These are phyloP conservation scores for Boletus rubescentipes DNA, from an alignment of 768 basidiomycete species.

Conservation along the genomic window DNA sequence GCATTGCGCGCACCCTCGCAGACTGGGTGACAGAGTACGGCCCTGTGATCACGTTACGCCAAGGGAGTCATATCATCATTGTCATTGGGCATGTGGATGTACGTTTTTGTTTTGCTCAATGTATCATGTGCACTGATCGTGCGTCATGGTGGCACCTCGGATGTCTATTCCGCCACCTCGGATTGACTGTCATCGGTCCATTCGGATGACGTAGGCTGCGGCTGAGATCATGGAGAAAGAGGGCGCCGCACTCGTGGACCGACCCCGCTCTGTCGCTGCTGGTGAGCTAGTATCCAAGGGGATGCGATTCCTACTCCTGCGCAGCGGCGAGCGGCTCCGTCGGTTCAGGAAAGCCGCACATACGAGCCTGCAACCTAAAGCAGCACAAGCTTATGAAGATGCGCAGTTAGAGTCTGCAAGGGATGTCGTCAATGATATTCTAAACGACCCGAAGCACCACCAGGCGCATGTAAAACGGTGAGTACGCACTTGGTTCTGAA, in stretches of 20 bases:
- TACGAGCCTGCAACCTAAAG: conserved; percentile 51
- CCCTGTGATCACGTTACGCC: conserved; percentile 52
- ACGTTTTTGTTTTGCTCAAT: background rate
- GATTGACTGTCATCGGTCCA: background rate
- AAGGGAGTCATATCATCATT: conserved; percentile 35
- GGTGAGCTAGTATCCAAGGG: conserved; percentile 53
- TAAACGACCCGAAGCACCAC: conserved; percentile 33
- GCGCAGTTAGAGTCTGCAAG: conserved; percentile 39
- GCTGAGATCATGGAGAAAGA: conserved; percentile 62
- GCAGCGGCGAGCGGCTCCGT: conserved; percentile 52
- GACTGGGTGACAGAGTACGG: conserved; percentile 58
- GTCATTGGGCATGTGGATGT: conserved; percentile 25
- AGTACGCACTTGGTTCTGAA: conserved; percentile 4
- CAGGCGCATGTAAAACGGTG: conserved; percentile 49
- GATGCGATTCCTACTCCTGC: conserved; percentile 49
- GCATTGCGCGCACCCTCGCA: conserved; percentile 36
- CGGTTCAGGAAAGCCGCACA: conserved; percentile 53
- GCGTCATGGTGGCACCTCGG: too few species aligned
- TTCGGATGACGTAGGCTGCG: conserved; percentile 41
- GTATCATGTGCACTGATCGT: background rate
- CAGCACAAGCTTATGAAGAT: conserved; percentile 41
- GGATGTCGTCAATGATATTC: conserved; percentile 27
- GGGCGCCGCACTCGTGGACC: conserved; percentile 47
- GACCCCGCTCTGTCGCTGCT: conserved; percentile 51
- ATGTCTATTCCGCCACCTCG: too few species aligned